These are phyloP conservation scores for Fusarium fujikuroi DNA, from an alignment of 2,329 filamentous ascomycete genomes.

Conservation along the genomic window DNA sequence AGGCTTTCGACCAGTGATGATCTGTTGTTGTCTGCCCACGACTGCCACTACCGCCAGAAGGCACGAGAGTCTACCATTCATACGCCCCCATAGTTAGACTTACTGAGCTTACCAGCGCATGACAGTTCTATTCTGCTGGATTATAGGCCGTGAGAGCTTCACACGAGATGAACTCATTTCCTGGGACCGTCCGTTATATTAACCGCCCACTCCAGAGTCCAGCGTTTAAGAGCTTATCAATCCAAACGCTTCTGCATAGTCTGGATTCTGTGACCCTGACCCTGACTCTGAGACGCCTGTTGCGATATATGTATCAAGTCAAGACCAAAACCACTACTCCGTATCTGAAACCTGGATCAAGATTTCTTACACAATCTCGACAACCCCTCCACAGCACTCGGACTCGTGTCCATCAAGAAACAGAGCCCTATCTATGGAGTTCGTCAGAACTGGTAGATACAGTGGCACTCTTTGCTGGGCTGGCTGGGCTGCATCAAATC, in stretches of 20 bases:
- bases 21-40: neutral
- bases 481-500: slow-evolving; percentile 25
- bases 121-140: neutral
- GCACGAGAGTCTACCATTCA: slow-evolving; percentile 22
- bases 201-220: slow-evolving; percentile 27
- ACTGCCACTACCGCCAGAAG: slow-evolving; percentile 3
- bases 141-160: slow-evolving; percentile 4
- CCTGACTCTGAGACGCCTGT: slow-evolving; percentile 25
- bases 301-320: slow-evolving; percentile 8
- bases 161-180: slow-evolving; percentile 37
- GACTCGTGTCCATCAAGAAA: neutral
- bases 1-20: slow-evolving; percentile 7
- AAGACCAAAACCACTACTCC: neutral
- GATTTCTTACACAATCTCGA: neutral
- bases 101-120: slow-evolving; percentile 9
- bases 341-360: slow-evolving; percentile 18
- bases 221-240: slow-evolving; percentile 16
- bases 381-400: neutral
- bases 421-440: neutral
- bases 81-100: neutral
- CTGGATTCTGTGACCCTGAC: neutral
- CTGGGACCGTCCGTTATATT: slow-evolving; percentile 19
- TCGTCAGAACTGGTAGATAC: neutral
- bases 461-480: slow-evolving; percentile 1
- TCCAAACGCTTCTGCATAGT: neutral